Base-by-base conservation (phyloP, 2,329 filamentous ascomycete species). In the Cordyceps militaris region DNA sequence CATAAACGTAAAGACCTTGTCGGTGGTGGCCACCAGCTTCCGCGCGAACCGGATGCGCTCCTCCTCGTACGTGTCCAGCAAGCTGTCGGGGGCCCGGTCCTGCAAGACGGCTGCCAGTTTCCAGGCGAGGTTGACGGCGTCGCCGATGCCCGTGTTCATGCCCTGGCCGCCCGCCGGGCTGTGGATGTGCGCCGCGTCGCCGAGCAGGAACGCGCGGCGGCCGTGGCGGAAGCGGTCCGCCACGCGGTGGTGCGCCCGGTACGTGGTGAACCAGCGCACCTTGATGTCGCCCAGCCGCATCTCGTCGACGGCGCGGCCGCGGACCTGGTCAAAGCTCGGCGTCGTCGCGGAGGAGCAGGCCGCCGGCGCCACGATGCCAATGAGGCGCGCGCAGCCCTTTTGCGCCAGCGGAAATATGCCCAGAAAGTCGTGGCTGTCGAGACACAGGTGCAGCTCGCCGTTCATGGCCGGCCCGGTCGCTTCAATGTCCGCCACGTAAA, bases 181-280 rank as follows among this genome's bases (percentile, higher is more conserved):
- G 56, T 71, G 70, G 4, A 69, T 66, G 43, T 73, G 71, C 8
- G 71, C 71, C 4, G 71, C 66, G 58, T 73, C 71, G 21, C 71
- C 71, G 6, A 69, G 64, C 2, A 70, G 58, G 10, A 70, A 63
- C 1, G 74, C 67, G 5, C 74, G 70, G 3, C 73, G 70, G 3
- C 73, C 71, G 4, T 65, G 1, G 36, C 51, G 57, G 28, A 59
- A 59, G 10, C 21, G 51, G 23, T 55, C 40, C 6, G 57, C 57
- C 11, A 59, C 57, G 0, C 57, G 13, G 32, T 59, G 57, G 38
- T 59, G 57, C 11, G 43, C 9, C 16, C 51, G 51, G 46, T 59
- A 51, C 16, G 51, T 50, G 19, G 57, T 36, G 38, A 59, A 51
- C 57, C 57, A 59, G 46, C 47, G 38, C 24, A 59, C 38, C 5